Conservation (phyloP, 2,329 filamentous ascomycete species). For the Xylaria sp. region DNA sequence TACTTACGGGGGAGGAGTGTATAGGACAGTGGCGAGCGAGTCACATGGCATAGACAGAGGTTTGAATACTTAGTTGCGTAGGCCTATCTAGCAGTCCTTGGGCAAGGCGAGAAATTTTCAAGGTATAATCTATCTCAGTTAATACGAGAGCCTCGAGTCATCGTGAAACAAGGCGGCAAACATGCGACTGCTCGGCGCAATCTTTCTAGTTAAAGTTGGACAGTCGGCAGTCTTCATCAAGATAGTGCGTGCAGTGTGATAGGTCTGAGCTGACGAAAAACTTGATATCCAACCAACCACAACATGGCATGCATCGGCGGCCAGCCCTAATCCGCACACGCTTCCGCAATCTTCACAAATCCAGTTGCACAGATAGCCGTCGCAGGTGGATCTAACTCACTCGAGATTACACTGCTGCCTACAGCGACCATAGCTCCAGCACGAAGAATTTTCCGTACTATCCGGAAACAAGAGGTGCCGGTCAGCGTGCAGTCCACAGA, state of each 20-base stretch:
- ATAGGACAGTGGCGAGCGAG: constrained; percentile 23
- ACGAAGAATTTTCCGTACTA: constrained; percentile 23
- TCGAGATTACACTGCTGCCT: constrained; percentile 26
- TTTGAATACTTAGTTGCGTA: background rate
- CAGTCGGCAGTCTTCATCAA: constrained; percentile 2
- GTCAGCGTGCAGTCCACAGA: constrained; percentile 26
- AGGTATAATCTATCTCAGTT: constrained; percentile 4
- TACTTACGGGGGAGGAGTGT: constrained; percentile 21
- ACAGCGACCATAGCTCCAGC: constrained; percentile 16
- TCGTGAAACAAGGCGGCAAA: constrained; percentile 14
- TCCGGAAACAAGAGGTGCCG: constrained; percentile 22
- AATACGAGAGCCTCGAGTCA: constrained; percentile 17
- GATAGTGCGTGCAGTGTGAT: constrained; percentile 21
- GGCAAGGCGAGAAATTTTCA: constrained; percentile 4
- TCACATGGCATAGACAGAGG: constrained; percentile 12
- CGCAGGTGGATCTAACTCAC: constrained; percentile 16
- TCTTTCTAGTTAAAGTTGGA: background rate
- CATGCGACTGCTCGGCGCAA: constrained; percentile 5
- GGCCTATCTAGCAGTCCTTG: background rate
- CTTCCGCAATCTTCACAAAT: constrained; percentile 1
- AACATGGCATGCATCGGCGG: constrained; percentile 19
- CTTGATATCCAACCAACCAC: constrained; percentile 19
- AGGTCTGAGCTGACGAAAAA: constrained; percentile 20
- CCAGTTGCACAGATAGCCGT: constrained; percentile 21
- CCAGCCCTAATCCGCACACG: constrained; percentile 18